These are phyloP conservation scores for Sungouiella blattae DNA, from an alignment of 805 yeast genomes.

Conservation along the genomic window DNA sequence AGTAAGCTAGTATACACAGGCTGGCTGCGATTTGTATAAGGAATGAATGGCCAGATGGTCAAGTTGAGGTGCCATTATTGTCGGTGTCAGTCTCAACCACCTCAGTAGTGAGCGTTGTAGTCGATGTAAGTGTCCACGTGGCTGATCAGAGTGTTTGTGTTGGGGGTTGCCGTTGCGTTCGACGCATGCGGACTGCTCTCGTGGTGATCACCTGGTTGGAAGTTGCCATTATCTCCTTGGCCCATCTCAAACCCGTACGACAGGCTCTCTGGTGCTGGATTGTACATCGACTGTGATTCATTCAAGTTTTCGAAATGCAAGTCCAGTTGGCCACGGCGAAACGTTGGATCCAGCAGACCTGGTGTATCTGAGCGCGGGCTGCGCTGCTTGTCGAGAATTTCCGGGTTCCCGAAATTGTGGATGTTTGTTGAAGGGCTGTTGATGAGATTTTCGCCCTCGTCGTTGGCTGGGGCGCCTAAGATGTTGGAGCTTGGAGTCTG, in stretches of 20 bases:
- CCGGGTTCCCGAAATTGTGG: not conserved
- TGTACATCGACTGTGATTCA: slow-evolving; percentile 1
- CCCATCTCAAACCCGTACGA: slow-evolving; percentile 10
- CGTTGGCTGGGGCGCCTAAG: not conserved
- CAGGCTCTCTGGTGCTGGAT: slow-evolving; percentile 2
- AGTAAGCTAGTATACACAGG: too few species aligned
- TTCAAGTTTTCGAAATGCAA: not conserved
- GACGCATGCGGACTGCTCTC: slow-evolving; percentile 11
- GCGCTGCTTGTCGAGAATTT: not conserved
- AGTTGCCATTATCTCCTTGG: too few species aligned
- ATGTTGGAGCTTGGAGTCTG: slow-evolving; percentile 9
- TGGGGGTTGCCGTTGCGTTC: slow-evolving; percentile 11
- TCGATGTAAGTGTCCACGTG: slow-evolving; percentile 25
- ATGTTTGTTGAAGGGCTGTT: slow-evolving; percentile 14
- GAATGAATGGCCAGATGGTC: too few species aligned
- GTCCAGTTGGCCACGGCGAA: not conserved
- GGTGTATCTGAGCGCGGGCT: not conserved
- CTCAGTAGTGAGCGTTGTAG: slow-evolving; percentile 17
- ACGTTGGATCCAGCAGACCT: not conserved
- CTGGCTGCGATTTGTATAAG: too few species aligned
- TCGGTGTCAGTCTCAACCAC: too few species aligned
- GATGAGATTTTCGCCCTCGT: slow-evolving; percentile 9
- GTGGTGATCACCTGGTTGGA: too few species aligned
- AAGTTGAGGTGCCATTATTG: too few species aligned
- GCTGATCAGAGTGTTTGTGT: slow-evolving; percentile 8